phyloP scores from a whole-genome alignment of 257 asterid genomes.

The Przewalskia tangutica region DNA sequence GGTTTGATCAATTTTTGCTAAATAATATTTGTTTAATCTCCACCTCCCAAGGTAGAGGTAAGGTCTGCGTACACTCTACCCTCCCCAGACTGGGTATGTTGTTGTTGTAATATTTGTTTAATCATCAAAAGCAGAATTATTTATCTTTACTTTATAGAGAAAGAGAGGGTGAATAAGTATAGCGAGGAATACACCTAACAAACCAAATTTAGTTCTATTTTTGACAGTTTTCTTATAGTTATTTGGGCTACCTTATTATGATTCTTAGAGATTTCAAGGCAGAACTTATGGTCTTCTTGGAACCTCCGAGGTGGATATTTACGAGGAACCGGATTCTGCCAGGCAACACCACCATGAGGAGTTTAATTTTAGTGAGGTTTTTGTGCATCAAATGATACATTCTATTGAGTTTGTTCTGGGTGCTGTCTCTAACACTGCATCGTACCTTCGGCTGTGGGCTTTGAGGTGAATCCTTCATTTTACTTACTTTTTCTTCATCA shows the following conservation, averaged over 20 bases:
- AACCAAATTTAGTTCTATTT: not conserved
- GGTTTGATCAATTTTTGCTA: not conserved
- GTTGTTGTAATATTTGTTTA: not conserved
- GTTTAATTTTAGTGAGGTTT: conserved; percentile 78
- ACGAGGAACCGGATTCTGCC: conserved; percentile 58
- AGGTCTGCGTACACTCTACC: no score
- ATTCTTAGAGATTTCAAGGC: conserved; percentile 80
- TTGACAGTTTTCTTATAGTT: not conserved
- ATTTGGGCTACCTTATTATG: conserved; percentile 1
- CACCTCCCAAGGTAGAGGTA: no score
- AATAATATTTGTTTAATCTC: not conserved
- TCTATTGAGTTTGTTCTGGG: conserved; percentile 90
- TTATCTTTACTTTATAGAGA: not conserved
- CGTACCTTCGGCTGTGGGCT: conserved; percentile 95
- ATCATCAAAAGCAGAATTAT: not conserved
- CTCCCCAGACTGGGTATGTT: no score
- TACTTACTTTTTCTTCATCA: conserved; percentile 5
- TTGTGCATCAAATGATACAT: conserved; percentile 97
- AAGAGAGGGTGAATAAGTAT: not conserved
- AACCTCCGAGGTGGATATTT: conserved; percentile 59
- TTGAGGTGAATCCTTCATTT: conserved; percentile 42
- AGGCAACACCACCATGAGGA: conserved; percentile 61
- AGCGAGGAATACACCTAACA: not conserved
- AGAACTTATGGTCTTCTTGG: conserved; percentile 65
- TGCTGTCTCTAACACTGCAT: conserved; percentile 93